phyloP scores from a whole-genome alignment of 1,284 basidiomycete species.

The Abortiporus biennis region DNA sequence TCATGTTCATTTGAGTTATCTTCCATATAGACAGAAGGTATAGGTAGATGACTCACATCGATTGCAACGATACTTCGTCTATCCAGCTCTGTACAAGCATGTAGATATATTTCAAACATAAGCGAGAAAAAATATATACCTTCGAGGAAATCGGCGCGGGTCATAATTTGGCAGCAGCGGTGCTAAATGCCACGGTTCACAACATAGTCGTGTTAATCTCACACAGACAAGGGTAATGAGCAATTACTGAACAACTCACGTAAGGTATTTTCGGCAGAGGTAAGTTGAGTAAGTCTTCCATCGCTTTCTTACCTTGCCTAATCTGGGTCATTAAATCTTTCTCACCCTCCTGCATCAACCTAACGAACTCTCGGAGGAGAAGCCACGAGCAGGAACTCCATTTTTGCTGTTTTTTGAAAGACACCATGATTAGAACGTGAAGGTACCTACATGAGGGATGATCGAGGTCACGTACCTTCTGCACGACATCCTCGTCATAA shows the following conservation, averaged over 20 bases:
- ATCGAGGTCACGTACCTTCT: constrained; percentile 42
- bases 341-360: constrained; percentile 45
- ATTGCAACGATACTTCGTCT: constrained; percentile 68
- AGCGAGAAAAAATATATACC: too few relatives aligned
- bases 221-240: too few relatives aligned
- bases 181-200: constrained; percentile 44
- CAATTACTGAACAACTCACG: constrained; percentile 34
- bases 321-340: constrained; percentile 33
- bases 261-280: constrained; percentile 59
- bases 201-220: too few relatives aligned
- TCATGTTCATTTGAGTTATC: neutral
- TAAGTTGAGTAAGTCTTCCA: constrained; percentile 33
- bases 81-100: constrained; percentile 68
- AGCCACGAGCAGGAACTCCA: constrained; percentile 79
- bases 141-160: constrained; percentile 75
- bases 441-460: too few relatives aligned
- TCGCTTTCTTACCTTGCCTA: constrained; percentile 29
- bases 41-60: constrained; percentile 46
- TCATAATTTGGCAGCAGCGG: constrained; percentile 74
- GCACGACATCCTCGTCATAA: constrained; percentile 85
- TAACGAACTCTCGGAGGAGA: constrained; percentile 64
- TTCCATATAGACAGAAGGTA: too few relatives aligned
- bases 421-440: neutral
- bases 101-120: too few relatives aligned
- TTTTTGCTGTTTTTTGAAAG: constrained; percentile 48